A percentile compares a stretch with the other conserved stretches of the same genome.
These are phyloP conservation scores for Berberis thunbergii DNA, from an alignment of 164 flowering plant genomes.

Conservation along the genomic window DNA sequence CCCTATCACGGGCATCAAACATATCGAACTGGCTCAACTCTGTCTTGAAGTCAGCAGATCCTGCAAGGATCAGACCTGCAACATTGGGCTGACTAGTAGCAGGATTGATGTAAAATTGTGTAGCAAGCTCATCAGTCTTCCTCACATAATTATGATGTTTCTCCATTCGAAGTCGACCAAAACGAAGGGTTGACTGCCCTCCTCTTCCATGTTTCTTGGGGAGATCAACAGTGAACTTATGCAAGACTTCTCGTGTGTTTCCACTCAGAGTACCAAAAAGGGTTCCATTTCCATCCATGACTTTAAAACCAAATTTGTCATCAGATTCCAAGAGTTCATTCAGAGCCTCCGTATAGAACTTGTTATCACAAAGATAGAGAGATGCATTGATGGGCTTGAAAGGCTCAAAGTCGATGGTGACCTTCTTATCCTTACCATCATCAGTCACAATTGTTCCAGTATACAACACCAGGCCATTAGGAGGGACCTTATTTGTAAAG, in stretches of 20 bases:
- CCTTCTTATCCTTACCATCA: constrained; percentile 3
- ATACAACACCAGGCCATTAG: constrained; percentile 3
- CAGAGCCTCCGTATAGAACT: constrained; percentile 1
- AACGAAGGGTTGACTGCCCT: constrained; percentile 2
- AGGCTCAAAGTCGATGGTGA: constrained; percentile 1
- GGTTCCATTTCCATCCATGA: constrained; percentile 6
- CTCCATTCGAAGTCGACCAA: constrained; percentile 6
- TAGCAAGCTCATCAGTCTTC: constrained; percentile 5
- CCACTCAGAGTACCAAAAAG: constrained; percentile 5
- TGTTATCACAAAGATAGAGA: constrained; percentile 1
- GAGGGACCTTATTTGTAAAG: constrained; percentile 4
- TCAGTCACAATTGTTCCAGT: constrained; percentile 3
- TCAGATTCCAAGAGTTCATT: neutral
- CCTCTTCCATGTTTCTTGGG: constrained; percentile 6
- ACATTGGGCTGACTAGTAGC: constrained; percentile 4
- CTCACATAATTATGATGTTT: constrained; percentile 5
- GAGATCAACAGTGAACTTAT: neutral
- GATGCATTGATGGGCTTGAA: constrained; percentile 4
- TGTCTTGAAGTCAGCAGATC: constrained; percentile 4
- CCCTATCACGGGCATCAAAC: neutral
- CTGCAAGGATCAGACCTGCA: constrained; percentile 1
- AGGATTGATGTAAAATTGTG: constrained; percentile 3
- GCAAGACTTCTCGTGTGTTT: constrained; percentile 2
- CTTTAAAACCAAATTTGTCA: neutral
- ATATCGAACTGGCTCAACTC: constrained; percentile 2